phyloP scores from a whole-genome alignment of 2,329 filamentous ascomycete species.

The Aciculosporium take region DNA sequence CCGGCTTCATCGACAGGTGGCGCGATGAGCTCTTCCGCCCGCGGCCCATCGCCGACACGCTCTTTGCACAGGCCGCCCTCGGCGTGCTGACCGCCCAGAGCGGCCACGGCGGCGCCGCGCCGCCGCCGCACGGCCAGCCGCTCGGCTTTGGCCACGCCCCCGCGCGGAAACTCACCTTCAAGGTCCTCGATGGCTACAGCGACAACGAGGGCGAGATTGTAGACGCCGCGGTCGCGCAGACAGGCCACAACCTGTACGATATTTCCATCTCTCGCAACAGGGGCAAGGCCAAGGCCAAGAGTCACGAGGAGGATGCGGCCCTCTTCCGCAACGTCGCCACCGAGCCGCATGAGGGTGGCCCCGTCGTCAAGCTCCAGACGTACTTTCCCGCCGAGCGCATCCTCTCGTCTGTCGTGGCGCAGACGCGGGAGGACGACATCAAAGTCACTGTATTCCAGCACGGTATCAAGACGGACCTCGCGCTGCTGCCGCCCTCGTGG shows the following conservation, averaged over 20 bases:
- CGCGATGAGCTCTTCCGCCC: conserved; percentile 61
- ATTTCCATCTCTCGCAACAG: conserved; percentile 30
- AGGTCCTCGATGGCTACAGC: conserved; percentile 44
- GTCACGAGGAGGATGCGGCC: conserved; percentile 18
- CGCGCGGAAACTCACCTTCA: conserved; percentile 36
- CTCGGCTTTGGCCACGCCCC: conserved; percentile 39
- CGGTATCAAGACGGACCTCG: conserved; percentile 44
- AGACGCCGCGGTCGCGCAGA: conserved; percentile 35
- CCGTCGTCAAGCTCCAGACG: conserved; percentile 20
- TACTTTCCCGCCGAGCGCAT: conserved; percentile 75
- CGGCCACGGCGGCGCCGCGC: conserved; percentile 13
- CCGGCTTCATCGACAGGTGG: conserved; percentile 89
- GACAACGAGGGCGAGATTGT: conserved; percentile 51
- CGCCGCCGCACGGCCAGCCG: conserved; percentile 32
- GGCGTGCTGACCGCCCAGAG: conserved; percentile 46
- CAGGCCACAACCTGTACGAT: conserved; percentile 31
- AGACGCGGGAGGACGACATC: conserved; percentile 36
- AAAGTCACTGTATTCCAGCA: conserved; percentile 66
- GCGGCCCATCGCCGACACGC: conserved; percentile 48
- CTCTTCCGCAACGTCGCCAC: conserved; percentile 33
- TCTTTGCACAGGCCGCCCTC: conserved; percentile 76
- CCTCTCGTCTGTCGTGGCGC: conserved; percentile 59
- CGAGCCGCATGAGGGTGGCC: conserved; percentile 17
- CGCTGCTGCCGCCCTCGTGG: conserved; percentile 55
- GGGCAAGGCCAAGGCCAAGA: no score